Base-by-base conservation (phyloP, 2,329 filamentous ascomycete species). In the Colletotrichum magnum region DNA sequence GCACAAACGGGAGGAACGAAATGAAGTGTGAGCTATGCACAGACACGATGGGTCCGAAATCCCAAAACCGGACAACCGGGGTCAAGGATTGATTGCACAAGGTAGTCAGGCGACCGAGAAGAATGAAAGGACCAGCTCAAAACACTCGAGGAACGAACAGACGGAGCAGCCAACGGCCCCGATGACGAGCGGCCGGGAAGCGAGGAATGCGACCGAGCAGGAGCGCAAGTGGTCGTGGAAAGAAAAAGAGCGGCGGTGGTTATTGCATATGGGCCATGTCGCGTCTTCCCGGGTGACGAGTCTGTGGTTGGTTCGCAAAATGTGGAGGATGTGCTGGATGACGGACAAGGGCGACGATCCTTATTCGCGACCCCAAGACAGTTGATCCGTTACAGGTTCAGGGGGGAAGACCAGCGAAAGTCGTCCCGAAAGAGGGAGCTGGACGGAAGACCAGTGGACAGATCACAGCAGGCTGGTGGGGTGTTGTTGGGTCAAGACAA, bases 331-430 rank as follows among this genome's bases (percentile, higher is more conserved):
- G 43, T 32, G 41, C 28, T 66, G 62, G 36, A 61, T 47, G 62
- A 69, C 45, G 66, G 51, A 66, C 66, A 66, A 66, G 66, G 66
- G 66, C 50, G 66, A 69, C 62, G 66, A 69, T 69, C 66, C 66
- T 69, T 66, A 69, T 69, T 69, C 66, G 66, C 56, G 66, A 58
- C 62, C 62, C 62, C 57, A 67, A 69, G 66, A 69, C 66, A 69
- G 43, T 60, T 57, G 62, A 69, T 60, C 51, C 62, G 66, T 66
- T 39, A 45, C 62, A 69, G 63, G 54, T 21, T 18, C 66, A 69
- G 66, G 62, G 56, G 62, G 32, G 50, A 15, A 48, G 28, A 59
- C 28, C 54, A 60, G 66, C 18, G 21, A 39, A 43, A 45, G 43
- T 43, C 5, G 48, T 60, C 52, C 66, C 66, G n/a, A 52, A 69